Evolutionary conservation across 768 basidiomycete species (phyloP).

Genomic region (Lenzites betulinus): DNA sequence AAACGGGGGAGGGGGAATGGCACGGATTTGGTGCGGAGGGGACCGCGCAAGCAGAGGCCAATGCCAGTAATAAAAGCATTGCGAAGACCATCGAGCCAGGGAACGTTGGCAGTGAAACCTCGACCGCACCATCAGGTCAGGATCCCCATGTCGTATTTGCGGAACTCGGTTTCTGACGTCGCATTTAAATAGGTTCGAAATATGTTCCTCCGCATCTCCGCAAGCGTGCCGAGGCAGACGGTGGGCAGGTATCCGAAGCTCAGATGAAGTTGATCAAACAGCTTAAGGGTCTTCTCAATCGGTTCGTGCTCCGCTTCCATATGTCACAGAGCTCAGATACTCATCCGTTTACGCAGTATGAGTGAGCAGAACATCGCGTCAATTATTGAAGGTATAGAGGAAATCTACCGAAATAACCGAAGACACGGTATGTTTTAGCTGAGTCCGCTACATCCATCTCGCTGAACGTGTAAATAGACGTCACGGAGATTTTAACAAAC

Average conservation of each 20-base stretch:
- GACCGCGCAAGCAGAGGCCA: not conserved
- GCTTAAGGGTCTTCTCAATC: constrained; percentile 86
- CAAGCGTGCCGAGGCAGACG: constrained; percentile 42
- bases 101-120: not conserved
- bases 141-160: no score
- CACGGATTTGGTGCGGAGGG: constrained; percentile 21
- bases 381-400: constrained; percentile 74
- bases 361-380: constrained; percentile 85
- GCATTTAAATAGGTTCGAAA: constrained; percentile 37
- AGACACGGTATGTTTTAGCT: constrained; percentile 62
- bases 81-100: not conserved
- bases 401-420: constrained; percentile 71
- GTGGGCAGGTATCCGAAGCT: constrained; percentile 38
- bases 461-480: constrained; percentile 51
- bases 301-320: constrained; percentile 44
- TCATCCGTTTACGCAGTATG: constrained; percentile 52
- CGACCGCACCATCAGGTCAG: not conserved
- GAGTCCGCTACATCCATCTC: not conserved
- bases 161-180: not conserved
- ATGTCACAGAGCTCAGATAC: not conserved
- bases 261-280: constrained; percentile 66
- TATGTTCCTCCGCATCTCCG: constrained; percentile 88
- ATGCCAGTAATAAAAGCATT: not conserved
- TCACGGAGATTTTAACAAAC: constrained; percentile 74
- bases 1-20: constrained; percentile 36